Evolutionary conservation across 495 filamentous ascomycete genomes (phyloP).

Genomic region (Aspergillus nidulans): DNA sequence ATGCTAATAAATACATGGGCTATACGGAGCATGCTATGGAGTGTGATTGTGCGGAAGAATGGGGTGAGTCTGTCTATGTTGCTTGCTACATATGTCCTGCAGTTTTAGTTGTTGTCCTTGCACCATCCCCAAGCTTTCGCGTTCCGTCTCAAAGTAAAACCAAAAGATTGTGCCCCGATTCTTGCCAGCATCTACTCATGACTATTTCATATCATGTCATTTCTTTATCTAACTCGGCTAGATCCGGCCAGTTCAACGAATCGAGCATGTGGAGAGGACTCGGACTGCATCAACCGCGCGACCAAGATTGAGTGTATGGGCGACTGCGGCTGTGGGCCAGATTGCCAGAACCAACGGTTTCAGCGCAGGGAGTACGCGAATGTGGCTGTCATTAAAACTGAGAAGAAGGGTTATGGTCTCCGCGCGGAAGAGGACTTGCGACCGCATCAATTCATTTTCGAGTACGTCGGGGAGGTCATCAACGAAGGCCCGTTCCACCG

Average conservation of each 20-base stretch:
- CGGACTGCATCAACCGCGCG: conserved; percentile 97
- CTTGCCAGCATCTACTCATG: background rate
- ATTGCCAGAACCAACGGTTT: conserved; percentile 94
- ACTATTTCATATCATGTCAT: background rate
- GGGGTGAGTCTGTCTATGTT: conserved; percentile 65
- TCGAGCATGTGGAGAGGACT: conserved; percentile 89
- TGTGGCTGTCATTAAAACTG: conserved; percentile 93
- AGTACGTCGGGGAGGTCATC: conserved; percentile 98
- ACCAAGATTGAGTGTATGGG: conserved; percentile 96
- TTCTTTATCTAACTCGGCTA: conserved; percentile 30
- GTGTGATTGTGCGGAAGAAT: conserved; percentile 93
- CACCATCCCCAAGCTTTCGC: background rate
- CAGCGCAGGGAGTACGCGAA: conserved; percentile 84
- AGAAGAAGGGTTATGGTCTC: conserved; percentile 94
- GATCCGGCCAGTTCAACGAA: conserved; percentile 61
- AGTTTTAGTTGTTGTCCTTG: background rate
- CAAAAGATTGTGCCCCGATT: background rate
- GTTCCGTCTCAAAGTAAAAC: background rate
- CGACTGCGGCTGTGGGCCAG: conserved; percentile 77
- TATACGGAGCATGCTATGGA: conserved; percentile 89
- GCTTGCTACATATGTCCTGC: background rate
- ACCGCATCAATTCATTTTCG: conserved; percentile 86
- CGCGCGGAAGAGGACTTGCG: conserved; percentile 73
- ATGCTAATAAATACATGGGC: conserved; percentile 84
- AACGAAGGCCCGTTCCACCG: conserved; percentile 82